These are phyloP conservation scores for Tylopilus intermedius DNA, from an alignment of 768 basidiomycete species.

Conservation along the genomic window DNA sequence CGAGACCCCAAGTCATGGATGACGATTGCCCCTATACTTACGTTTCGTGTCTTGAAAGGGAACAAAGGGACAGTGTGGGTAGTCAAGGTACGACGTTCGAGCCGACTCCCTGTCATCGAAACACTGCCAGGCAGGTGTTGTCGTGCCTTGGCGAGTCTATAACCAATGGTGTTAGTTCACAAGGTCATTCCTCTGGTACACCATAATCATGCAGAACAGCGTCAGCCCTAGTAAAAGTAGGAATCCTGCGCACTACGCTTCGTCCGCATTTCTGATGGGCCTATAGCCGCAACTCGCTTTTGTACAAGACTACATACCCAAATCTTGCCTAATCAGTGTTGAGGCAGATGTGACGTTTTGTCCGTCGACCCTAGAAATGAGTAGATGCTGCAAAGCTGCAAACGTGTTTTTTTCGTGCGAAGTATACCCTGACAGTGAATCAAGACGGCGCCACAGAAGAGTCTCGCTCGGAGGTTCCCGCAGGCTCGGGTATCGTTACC, in stretches of 20 bases:
- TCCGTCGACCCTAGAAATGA: not conserved
- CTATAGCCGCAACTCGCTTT: too few species aligned
- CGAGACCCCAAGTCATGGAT: too few species aligned
- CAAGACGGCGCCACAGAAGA: not conserved
- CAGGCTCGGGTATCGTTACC: not conserved
- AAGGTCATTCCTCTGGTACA: too few species aligned
- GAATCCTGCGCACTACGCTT: too few species aligned
- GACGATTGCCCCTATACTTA: too few species aligned
- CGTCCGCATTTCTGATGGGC: too few species aligned
- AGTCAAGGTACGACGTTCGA: not conserved
- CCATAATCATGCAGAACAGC: too few species aligned
- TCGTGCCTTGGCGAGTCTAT: too few species aligned
- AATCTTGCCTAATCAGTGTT: not conserved
- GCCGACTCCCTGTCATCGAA: not conserved
- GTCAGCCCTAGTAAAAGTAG: not conserved
- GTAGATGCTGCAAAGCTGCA: not conserved
- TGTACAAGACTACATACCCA: not conserved
- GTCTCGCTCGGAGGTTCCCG: not conserved
- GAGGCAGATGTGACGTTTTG: not conserved
- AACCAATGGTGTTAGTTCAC: too few species aligned
- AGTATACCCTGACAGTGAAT: not conserved
- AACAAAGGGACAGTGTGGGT: not conserved
- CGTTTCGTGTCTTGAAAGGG: too few species aligned
- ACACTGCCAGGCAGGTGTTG: too few species aligned
- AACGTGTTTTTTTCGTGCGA: not conserved